Conservation (phyloP, 2,329 filamentous ascomycete genomes). For the Xylariales sp. region DNA sequence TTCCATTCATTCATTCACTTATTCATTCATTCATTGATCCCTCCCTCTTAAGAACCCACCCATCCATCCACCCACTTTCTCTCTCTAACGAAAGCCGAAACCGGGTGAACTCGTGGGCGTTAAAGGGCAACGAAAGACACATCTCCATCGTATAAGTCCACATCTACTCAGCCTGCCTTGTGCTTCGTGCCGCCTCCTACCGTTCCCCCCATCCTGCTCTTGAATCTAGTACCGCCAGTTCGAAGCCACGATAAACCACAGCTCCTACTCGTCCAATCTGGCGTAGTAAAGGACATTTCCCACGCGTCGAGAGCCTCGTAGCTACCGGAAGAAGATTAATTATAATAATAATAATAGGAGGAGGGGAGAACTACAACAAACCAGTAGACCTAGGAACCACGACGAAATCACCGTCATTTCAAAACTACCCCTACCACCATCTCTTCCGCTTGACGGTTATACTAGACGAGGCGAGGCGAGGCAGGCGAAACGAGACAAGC, state of each 20-base stretch:
- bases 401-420: slow-evolving; percentile 10
- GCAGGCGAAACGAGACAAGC: slow-evolving; percentile 22
- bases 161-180: neutral
- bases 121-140: slow-evolving; percentile 3
- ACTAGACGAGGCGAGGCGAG: slow-evolving; percentile 14
- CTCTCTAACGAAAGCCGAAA: slow-evolving; percentile 3
- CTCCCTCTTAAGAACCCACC: neutral
- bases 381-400: neutral
- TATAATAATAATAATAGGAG: neutral
- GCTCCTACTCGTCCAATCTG: neutral
- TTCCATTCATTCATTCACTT: too few species aligned
- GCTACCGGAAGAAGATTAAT: slow-evolving; percentile 5
- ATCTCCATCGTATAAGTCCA: slow-evolving; percentile 9
- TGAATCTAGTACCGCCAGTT: neutral
- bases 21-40: neutral
- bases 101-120: slow-evolving; percentile 17
- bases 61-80: neutral
- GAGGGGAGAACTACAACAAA: neutral
- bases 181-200: neutral
- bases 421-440: too few species aligned
- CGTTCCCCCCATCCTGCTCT: neutral
- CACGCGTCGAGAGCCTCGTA: slow-evolving; percentile 7
- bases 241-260: neutral
- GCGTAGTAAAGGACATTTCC: neutral
- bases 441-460: slow-evolving; percentile 4